These are phyloP conservation scores for Colletotrichum sp. DNA, from an alignment of 2,329 filamentous ascomycete genomes.

Conservation along the genomic window DNA sequence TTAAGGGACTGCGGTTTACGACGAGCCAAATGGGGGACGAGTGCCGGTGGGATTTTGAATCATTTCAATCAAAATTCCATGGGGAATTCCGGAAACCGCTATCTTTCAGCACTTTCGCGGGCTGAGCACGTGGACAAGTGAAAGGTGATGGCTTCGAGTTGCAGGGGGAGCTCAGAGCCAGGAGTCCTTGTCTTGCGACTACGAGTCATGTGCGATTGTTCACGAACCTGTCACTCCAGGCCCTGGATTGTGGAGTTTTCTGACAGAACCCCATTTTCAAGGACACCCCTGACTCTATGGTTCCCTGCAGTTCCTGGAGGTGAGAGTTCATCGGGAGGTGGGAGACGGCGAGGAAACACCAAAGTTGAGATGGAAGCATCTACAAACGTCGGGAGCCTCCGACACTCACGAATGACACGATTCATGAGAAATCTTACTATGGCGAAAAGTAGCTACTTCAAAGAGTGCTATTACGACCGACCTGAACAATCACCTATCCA, in stretches of 20 bases:
- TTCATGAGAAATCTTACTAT: not conserved
- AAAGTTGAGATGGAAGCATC: not conserved
- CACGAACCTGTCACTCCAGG: not conserved
- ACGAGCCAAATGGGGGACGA: not conserved
- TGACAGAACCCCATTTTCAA: not conserved
- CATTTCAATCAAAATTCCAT: not conserved
- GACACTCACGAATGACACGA: not conserved
- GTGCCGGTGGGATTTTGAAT: not conserved
- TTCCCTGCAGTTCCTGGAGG: not conserved
- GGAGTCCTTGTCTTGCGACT: not conserved
- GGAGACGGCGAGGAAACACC: not conserved
- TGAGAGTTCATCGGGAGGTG: not conserved
- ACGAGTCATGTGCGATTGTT: not conserved
- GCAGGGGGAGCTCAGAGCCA: not conserved
- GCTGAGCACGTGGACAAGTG: not conserved
- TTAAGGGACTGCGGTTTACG: not conserved
- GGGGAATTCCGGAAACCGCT: not conserved
- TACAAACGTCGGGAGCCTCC: not conserved
- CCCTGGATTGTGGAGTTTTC: not conserved
- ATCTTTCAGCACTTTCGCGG: not conserved
- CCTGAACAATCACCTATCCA: not conserved
- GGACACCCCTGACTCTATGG: not conserved
- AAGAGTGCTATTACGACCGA: not conserved
- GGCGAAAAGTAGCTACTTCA: accelerated
- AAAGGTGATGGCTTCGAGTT: not conserved